These are phyloP conservation scores for Podila minutissima DNA, from an alignment of 192 early-diverging fungal species.

Conservation along the genomic window DNA sequence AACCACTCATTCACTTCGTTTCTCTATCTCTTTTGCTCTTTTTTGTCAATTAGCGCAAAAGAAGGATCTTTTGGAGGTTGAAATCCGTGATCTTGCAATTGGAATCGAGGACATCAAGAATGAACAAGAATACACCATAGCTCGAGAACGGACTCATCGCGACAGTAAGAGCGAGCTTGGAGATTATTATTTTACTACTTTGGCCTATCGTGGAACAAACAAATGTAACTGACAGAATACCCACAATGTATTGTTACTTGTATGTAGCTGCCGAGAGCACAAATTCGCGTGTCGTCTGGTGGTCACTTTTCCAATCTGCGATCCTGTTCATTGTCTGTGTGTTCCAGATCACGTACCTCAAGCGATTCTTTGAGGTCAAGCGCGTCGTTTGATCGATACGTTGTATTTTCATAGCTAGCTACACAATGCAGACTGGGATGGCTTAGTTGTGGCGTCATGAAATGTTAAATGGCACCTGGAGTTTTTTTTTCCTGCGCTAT, in stretches of 20 bases:
- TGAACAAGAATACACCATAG: conserved; percentile 77
- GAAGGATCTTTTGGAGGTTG: conserved; percentile 68
- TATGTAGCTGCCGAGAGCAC: conserved; percentile 79
- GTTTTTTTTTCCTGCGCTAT: too few relatives aligned
- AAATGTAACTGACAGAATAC: too few relatives aligned
- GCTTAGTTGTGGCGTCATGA: too few relatives aligned
- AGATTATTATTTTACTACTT: too few relatives aligned
- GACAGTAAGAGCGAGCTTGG: conserved; percentile 64
- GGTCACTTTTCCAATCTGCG: conserved; percentile 73
- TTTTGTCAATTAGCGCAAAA: conserved; percentile 10
- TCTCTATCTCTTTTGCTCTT: conserved; percentile 11
- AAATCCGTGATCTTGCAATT: conserved; percentile 70
- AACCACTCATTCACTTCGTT: not conserved
- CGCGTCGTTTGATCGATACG: conserved; percentile 58
- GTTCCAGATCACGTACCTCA: conserved; percentile 82
- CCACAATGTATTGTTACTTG: not conserved
- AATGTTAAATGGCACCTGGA: too few relatives aligned
- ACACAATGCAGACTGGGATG: too few relatives aligned
- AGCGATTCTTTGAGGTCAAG: conserved; percentile 77
- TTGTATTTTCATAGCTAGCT: too few relatives aligned
- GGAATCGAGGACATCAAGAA: conserved; percentile 70
- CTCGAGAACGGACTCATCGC: conserved; percentile 69
- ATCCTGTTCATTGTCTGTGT: conserved; percentile 70
- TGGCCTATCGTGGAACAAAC: too few relatives aligned
- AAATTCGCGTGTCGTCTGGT: conserved; percentile 81